A percentile compares a stretch with the other conserved stretches of the same genome.
Conservation (phyloP, 2,329 filamentous ascomycete genomes). For the Colletotrichum cereale region DNA sequence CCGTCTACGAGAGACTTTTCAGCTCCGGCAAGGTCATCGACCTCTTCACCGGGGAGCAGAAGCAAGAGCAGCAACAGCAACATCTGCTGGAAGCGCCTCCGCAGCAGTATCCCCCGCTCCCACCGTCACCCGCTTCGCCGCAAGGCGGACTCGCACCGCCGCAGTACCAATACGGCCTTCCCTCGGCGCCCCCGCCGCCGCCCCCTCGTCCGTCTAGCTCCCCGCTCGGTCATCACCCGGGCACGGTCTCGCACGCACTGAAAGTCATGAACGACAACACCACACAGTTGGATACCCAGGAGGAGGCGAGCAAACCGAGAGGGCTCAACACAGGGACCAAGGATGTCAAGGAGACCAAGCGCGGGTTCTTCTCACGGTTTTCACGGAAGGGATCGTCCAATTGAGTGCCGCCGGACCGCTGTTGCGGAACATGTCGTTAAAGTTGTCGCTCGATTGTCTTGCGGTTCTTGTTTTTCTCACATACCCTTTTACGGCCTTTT, state of each 20-base stretch:
- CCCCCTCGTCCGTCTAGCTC: conserved; percentile 1
- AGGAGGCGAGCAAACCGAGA: conserved; percentile 45
- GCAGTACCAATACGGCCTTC: conserved; percentile 6
- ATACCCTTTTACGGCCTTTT: conserved; percentile 15
- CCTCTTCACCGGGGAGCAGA: conserved; percentile 57
- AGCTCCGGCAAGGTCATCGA: conserved; percentile 64
- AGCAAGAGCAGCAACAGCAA: conserved; percentile 42
- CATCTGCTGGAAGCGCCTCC: conserved; percentile 19
- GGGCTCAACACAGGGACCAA: not conserved
- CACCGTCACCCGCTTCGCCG: conserved; percentile 46
- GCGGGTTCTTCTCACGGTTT: conserved; percentile 28
- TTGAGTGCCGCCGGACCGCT: not conserved
- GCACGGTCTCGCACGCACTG: conserved; percentile 62
- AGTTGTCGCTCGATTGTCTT: not conserved
- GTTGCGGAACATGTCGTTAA: not conserved
- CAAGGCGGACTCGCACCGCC: not conserved
- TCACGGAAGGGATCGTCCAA: not conserved
- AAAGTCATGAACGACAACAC: conserved; percentile 68
- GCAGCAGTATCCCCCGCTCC: conserved; percentile 46
- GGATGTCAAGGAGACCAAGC: conserved; percentile 6
- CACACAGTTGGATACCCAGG: conserved; percentile 60
- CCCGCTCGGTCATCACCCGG: conserved; percentile 43
- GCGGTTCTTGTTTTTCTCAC: not conserved
- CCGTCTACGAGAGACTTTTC: conserved; percentile 64
- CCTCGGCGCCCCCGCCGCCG: conserved; percentile 2